Evolutionary conservation across 1,139 yeast species (phyloP), one percentile per base, ranked within the genome.

Genomic region (Diutina scorzettiae): DNA sequence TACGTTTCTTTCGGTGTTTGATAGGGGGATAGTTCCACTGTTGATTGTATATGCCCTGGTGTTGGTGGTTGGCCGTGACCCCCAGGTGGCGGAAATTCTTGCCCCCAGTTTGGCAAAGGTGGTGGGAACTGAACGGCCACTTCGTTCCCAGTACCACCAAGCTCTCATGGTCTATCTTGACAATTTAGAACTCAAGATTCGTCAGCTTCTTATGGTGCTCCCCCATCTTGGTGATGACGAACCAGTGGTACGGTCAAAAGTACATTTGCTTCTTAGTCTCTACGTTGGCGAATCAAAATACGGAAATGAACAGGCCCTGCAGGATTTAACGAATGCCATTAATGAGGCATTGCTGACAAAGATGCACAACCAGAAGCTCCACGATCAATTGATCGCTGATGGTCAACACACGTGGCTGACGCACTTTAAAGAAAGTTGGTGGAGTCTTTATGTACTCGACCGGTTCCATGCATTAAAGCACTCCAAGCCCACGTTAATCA

Each of bases 191-290:
- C 56, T 57, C 47, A 66, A 66, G 45, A 61, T 63, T 31, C 51
- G 69, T 17, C 71, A 69, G 16, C 43, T 63, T n/a, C 41, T 57
- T 18, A 45, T 52, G 12, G 52, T 66, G 17, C 49, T 66, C 42
- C 66, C 59, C 2, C 67, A 64, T 43, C 48, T 66, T 24, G 70
- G 69, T 4, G 69, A 64, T 44, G 56, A 57, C 30, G 68, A 64
- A 43, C 62, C 60, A 45, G 49, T 62, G n/a, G 49, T 57, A 1
- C 45, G 62, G 28, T 47, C 63, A 40, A 52, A 57, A 2, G 58
- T 62, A 1, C 59, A 53, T 50, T 47, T 60, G 19, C 51, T 66
- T 16, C 52, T 66, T 12, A 51, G 60, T 17, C 47, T 58, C n/a
- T 63, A 59, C 47, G 62, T 57, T 46, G 57, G 56, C 28, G 58